Evolutionary conservation across 1,139 yeast species (phyloP), one percentile per base, ranked within the genome.

Genomic region (Debaryomyces sp.): DNA sequence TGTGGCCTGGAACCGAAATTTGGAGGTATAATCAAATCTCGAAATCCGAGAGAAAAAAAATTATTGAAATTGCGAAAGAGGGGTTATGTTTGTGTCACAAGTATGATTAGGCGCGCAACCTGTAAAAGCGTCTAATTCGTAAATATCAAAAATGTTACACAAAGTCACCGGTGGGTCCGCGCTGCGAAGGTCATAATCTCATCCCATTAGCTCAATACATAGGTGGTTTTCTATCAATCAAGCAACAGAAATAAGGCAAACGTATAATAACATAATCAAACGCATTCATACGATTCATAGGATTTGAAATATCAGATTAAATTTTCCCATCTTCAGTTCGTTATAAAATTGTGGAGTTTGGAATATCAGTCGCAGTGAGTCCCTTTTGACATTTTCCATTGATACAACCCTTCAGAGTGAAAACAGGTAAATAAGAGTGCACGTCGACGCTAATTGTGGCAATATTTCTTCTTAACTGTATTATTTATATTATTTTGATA

Each of bases 311-410:
- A 27, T 12, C 12, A 12, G n/a, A 10, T 5, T 5, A 8, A 13
- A 7, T 13, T 5, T 8, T 9, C 18, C 22, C 23, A 15, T 37
- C 15, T 23, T 37, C 10, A 24, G n/a, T 21, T 22, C 17, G 13
- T 13, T 13, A 37, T 24, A 7, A 37, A 23, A 35, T 5, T 17
- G 24, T 12, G 38, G 26, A 35, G 17, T n/a, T 21, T 22, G 15
- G 15, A 35, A 18, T 32, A 30, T 8, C 8, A 39, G 34, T 15
- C 42, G 34, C 33, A 26, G 24, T 21, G 41, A 39, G 33, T 39
- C 42, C 43, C 30, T 29, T 9, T 27, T 21, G 36, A 30, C 43
- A 41, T 41, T 41, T 41, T 26, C n/a, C 27, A 30, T 41, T 41
- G 43, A 41, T 29, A 41, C 43, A 41, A 41, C 26, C 43, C 18